Percentiles rank a stretch among this genome's conserved stretches.
Conservation (phyloP, 2,329 filamentous ascomycete genomes). For the Rhinocladiella mackenziei region DNA sequence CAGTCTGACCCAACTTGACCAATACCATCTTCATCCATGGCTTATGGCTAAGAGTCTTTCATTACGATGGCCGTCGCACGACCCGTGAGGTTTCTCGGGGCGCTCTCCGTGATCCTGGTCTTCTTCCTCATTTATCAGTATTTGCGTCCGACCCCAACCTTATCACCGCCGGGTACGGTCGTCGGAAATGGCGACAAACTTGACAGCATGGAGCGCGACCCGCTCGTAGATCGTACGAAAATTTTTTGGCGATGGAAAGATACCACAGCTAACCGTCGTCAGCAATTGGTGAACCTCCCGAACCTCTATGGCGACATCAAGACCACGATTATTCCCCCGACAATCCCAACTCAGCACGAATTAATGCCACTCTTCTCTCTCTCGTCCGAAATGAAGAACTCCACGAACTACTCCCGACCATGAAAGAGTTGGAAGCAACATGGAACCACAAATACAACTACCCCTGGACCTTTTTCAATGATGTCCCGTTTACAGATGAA, state of each 20-base stretch:
- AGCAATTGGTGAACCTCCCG: slow-evolving; percentile 82
- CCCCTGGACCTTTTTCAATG: slow-evolving; percentile 99
- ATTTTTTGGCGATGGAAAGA: no score
- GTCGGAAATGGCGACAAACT: slow-evolving; percentile 43
- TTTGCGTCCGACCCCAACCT: slow-evolving; percentile 53
- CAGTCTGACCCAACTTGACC: neutral
- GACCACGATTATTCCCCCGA: slow-evolving; percentile 74
- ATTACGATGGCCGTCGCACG: slow-evolving; percentile 72
- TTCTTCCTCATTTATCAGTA: slow-evolving; percentile 75
- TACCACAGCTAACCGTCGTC: slow-evolving; percentile 28
- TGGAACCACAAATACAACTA: slow-evolving; percentile 99
- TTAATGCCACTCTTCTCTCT: slow-evolving; percentile 87
- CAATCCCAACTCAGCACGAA: slow-evolving; percentile 71
- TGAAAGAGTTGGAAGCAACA: slow-evolving; percentile 85
- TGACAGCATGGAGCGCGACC: slow-evolving; percentile 67
- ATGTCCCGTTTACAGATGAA: slow-evolving; percentile 85
- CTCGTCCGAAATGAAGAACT: slow-evolving; percentile 92
- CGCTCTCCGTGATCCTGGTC: slow-evolving; percentile 67
- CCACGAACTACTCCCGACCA: slow-evolving; percentile 75
- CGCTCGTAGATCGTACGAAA: slow-evolving; percentile 75
- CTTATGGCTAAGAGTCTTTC: slow-evolving; percentile 14
- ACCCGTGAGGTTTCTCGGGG: slow-evolving; percentile 74
- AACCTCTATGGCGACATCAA: slow-evolving; percentile 66
- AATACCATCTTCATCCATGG: slow-evolving; percentile 5
- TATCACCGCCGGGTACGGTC: slow-evolving; percentile 28